Evolutionary conservation across 108 stramenopile species (phyloP), one percentile per base, ranked within the genome.

Genomic region (Skeletonema menzelii): DNA sequence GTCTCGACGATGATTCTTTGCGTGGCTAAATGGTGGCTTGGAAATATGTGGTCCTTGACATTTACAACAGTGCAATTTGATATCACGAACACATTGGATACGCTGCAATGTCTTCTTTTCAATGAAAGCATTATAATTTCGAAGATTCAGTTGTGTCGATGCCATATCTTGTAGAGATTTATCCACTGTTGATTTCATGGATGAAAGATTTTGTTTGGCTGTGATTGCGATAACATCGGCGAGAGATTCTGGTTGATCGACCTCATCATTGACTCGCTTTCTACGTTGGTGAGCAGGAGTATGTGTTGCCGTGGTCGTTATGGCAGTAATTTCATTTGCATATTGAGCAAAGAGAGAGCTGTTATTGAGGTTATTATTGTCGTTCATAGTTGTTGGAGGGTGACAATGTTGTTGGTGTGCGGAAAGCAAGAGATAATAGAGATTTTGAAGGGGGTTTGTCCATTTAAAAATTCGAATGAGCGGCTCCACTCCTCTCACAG

Each of bases 11-110:
- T 73, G 69, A 44, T 80, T 62, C 57, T 73, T 80, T 11, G 67
- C 72, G 40, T 80, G 79, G 42, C 67, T 73, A 15, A 80, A 80
- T 47, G 72, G 72, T 53, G 79, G 79, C 46, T 80, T 80, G 22
- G 72, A 46, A 22, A 80, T 73, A 34, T 80, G 79, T 5, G 79
- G 79, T 24, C 79, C 79, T 47, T 65, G 30, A 27, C 79, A 80
- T 62, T 40, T 68, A 59, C 79, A 80, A 55, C 79, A 80, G 63
- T 80, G 79, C 55, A 56, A 53, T 58, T 59, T 32, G 27, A 80
- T 61, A 46, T 80, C 79, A 27, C 72, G 72, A 42, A 63, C 27
- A 44, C 79, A 80, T 56, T 73, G 79, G 17, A 69, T 35, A 0
- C 72, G 60, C 34, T 80, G 72, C 38, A 31, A 46, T 42, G 44